A percentile compares a stretch with the other conserved stretches of the same genome.
Evolutionary conservation across 257 asterid genomes (phyloP).

Genomic region (Solanum raphanifolium): DNA sequence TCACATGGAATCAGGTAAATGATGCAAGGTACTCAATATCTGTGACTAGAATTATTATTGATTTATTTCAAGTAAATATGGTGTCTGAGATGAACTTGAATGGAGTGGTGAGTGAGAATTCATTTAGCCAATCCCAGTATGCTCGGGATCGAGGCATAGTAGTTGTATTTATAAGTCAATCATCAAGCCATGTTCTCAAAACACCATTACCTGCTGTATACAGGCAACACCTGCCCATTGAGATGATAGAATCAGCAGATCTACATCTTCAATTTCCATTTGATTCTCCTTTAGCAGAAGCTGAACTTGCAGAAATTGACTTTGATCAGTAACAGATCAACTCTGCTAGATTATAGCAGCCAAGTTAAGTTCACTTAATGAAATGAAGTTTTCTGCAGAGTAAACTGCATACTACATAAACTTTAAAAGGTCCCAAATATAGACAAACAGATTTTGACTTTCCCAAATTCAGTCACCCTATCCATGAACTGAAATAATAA

Average conservation of each 20-base stretch:
- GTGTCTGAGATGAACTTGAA: background rate
- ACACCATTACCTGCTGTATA: constrained; percentile 47
- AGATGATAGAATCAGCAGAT: constrained; percentile 75
- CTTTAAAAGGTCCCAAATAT: background rate
- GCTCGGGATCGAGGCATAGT: background rate
- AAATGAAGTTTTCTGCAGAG: background rate
- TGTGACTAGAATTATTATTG: background rate
- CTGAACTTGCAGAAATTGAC: constrained; percentile 22
- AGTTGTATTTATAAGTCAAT: background rate
- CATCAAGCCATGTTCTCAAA: background rate
- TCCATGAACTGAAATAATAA: background rate
- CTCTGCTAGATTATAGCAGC: background rate
- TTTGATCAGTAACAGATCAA: background rate
- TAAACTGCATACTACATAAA: background rate
- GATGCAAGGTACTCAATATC: background rate
- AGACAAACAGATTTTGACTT: background rate
- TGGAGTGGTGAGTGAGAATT: background rate
- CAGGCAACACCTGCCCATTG: constrained; percentile 74
- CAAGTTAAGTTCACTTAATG: background rate
- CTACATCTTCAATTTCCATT: constrained; percentile 44
- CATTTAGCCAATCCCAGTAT: background rate
- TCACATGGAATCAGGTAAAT: background rate
- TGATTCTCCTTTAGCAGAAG: constrained; percentile 35
- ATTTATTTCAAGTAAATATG: background rate
- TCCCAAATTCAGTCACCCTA: background rate